These are phyloP conservation scores for Cladosporium sp. DNA, from an alignment of 2,329 filamentous ascomycete genomes.

Conservation along the genomic window DNA sequence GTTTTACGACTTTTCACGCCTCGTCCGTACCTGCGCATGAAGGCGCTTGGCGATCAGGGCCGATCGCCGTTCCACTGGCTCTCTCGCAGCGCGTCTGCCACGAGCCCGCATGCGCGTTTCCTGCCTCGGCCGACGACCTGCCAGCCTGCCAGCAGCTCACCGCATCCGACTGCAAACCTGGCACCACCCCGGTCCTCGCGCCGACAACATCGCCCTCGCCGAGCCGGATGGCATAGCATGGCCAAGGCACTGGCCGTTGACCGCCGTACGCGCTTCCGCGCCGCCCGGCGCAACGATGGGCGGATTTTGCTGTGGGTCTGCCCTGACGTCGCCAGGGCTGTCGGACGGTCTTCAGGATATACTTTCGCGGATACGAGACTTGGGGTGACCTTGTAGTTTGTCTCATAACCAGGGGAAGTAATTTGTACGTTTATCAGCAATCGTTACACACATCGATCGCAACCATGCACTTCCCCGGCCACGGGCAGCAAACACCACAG, in stretches of 20 bases:
- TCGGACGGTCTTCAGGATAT: neutral
- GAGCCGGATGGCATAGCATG: neutral
- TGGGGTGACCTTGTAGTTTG: neutral
- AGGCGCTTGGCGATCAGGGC: neutral
- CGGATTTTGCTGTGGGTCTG: slow-evolving; percentile 8
- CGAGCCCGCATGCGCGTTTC: too few species aligned
- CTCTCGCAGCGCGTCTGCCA: neutral
- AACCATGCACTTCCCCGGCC: neutral
- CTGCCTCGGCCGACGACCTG: too few species aligned
- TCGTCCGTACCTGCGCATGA: neutral
- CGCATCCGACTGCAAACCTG: neutral
- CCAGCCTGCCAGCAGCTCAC: neutral
- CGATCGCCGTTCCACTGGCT: neutral
- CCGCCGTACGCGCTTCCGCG: neutral
- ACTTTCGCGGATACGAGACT: neutral
- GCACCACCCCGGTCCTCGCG: neutral
- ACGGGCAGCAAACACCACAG: slow-evolving; percentile 17
- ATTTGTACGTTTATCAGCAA: too few species aligned
- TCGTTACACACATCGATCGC: neutral
- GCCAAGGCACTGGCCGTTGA: slow-evolving; percentile 8
- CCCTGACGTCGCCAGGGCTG: slow-evolving; percentile 5
- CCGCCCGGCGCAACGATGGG: slow-evolving; percentile 1
- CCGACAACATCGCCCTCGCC: neutral
- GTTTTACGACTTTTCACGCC: neutral
- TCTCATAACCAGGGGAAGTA: too few species aligned